A percentile compares a stretch with the other conserved stretches of the same genome.
Conservation (phyloP, 2,329 filamentous ascomycete genomes). For the Keithomyces neogunnii region DNA sequence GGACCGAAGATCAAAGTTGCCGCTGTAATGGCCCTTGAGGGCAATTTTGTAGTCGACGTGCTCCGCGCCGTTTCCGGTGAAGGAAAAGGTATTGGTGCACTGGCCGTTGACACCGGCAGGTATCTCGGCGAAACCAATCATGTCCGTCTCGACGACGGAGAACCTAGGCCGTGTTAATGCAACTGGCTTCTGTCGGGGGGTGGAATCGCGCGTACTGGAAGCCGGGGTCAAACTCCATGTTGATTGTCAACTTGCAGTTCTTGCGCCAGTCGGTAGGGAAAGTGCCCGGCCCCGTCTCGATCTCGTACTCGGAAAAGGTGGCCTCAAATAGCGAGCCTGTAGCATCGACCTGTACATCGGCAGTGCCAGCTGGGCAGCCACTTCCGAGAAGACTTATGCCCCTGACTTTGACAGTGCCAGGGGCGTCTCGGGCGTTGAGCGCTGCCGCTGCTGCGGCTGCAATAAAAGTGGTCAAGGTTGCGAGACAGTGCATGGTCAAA, state of each 20-base stretch:
- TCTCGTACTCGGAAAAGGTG: slow-evolving; percentile 17
- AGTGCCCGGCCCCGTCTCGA: slow-evolving; percentile 15
- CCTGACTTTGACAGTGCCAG: slow-evolving; percentile 10
- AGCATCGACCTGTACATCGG: slow-evolving; percentile 16
- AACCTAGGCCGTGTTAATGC: neutral
- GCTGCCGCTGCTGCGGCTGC: neutral
- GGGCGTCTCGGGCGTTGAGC: neutral
- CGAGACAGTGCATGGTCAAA: no score
- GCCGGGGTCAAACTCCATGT: slow-evolving; percentile 16
- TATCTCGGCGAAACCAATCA: slow-evolving; percentile 18
- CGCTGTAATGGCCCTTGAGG: slow-evolving; percentile 13
- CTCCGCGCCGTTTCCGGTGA: slow-evolving; percentile 14
- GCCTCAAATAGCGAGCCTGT: slow-evolving; percentile 16
- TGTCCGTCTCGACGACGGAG: slow-evolving; percentile 16
- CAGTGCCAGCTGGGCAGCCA: slow-evolving; percentile 16
- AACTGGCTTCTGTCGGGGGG: no score
- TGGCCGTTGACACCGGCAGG: slow-evolving; percentile 12
- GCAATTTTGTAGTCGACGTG: slow-evolving; percentile 12
- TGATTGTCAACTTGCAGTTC: slow-evolving; percentile 19
- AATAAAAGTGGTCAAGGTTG: no score
- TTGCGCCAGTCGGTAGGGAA: slow-evolving; percentile 15
- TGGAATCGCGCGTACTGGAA: slow-evolving; percentile 12
- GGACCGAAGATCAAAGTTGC: slow-evolving; percentile 13
- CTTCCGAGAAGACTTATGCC: slow-evolving; percentile 15
- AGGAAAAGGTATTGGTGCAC: slow-evolving; percentile 18